Evolutionary conservation across 148 eudicot species (phyloP), one percentile per base, ranked within the genome.

Genomic region (Rhododendron ferrugineum): DNA sequence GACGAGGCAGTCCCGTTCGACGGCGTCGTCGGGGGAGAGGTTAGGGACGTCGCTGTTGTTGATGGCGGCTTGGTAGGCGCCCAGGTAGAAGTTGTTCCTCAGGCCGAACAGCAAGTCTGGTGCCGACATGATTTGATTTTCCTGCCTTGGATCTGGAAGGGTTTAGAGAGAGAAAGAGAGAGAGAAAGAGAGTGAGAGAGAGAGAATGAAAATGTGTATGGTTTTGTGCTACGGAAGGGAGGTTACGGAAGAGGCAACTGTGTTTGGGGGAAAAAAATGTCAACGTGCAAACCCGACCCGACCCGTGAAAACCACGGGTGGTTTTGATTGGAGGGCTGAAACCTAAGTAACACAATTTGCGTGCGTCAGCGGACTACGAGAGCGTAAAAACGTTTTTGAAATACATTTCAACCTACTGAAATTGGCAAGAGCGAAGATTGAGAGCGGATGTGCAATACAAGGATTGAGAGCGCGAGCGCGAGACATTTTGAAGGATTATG

Each of bases 61-160:
- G 66, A 93, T 94, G 7, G 99, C 99, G 1, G 97, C 88, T 79
- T 96, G 99, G 82, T 92, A 95, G 4, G 99, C 98, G 26, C 99
- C 99, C 18, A 96, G 58, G 89, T 93, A 96, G 91, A 96, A 96
- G 87, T 91, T 93, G 95, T 94, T 96, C 20, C 95, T 86, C 34
- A 96, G 89, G 22, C 91, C 91, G 89, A 96, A 96, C 23, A 96
- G 81, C 62, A 92, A 87, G 81, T 96, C 99, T 26, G 99, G 99
- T 79, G 93, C 91, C 78, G 95, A 95, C 96, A 92, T 91, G 83
- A 85, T 66, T 66, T 26, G 60, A 9, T 66, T 66, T 26, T 66
- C 73, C 73, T 58, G 10, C 26, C 64, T 58, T 26, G 73, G 73
- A 66, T 66, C 73, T 66, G 34, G 28, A 66, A 26, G 32, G 73